These are phyloP conservation scores for Danielozyma ontarioensis DNA, from an alignment of 805 yeast species.

Conservation along the genomic window DNA sequence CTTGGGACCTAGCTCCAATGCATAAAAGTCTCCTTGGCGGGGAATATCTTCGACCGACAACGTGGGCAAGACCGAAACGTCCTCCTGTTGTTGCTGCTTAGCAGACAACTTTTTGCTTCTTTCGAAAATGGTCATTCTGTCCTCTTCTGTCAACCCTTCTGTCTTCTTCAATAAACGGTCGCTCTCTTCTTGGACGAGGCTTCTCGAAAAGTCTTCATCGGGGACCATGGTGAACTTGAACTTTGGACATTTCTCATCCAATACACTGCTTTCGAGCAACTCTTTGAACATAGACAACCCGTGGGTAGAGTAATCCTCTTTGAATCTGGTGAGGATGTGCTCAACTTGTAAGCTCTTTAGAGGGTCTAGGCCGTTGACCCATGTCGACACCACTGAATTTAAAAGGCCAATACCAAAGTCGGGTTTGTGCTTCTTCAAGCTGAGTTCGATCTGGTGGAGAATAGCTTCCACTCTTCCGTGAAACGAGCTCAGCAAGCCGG, in stretches of 20 bases:
- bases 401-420: conserved; percentile 82
- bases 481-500: conserved; percentile 16
- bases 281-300: conserved; percentile 55
- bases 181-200: conserved; percentile 52
- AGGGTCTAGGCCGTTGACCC: conserved; percentile 82
- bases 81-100: conserved; percentile 65
- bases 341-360: conserved; percentile 64
- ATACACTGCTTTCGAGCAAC: conserved; percentile 49
- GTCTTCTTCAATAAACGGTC: conserved; percentile 43
- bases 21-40: conserved; percentile 39
- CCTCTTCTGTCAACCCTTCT: conserved; percentile 44
- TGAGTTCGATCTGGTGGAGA: conserved; percentile 79
- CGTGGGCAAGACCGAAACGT: conserved; percentile 76
- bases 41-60: conserved; percentile 71
- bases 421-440: conserved; percentile 81
- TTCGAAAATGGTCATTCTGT: conserved; percentile 50
- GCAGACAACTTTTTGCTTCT: conserved; percentile 57
- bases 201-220: conserved; percentile 46
- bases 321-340: conserved; percentile 52
- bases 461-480: conserved; percentile 67
- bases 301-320: conserved; percentile 46
- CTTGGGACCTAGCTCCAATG: conserved; percentile 24
- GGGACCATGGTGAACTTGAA: conserved; percentile 81
- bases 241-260: conserved; percentile 41
- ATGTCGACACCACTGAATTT: conserved; percentile 71